Evolutionary conservation across 164 flowering plant genomes (phyloP), one percentile per base, ranked within the genome.

Genomic region (Magnolia kwangsiensis): DNA sequence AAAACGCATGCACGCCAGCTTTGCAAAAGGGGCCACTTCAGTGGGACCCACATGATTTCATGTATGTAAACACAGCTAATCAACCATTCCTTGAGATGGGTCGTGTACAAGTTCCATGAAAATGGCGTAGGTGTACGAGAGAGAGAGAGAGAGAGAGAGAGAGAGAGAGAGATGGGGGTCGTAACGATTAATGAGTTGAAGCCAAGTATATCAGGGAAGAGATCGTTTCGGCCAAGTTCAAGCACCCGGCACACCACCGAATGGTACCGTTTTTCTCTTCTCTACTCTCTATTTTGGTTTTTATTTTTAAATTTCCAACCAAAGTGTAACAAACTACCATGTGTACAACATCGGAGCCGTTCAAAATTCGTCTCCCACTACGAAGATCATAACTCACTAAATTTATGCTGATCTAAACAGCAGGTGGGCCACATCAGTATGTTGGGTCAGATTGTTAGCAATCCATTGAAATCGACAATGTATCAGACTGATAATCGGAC

Each of bases 171-270:
- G 67, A 95, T 95, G 79, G 98, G 97, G 63, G 92, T 93, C 49
- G 86, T 86, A 3, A 88, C 91, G 7, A 81, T 93, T 77, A 85
- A 81, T 69, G 98, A 93, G 73, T 76, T 92, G 87, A 93, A 95
- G 88, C 88, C 98, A 13, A 91, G 90, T 75, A 84, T 95, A n/a
- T 90, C 97, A 11, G 98, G 95, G 76, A 93, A 91, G 88, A 87
- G 94, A 72, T 70, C 87, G 0, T 90, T 91, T 83, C 89, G 96
- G 50, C 93, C 93, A 0, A 87, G 87, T 75, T 85, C 96, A 1
- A 92, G 93, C 72, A 79, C 90, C 19, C 87, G 94, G 71, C 96
- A 88, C 74, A 85, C 90, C 78, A 84, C 90, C 61, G 97, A 95
- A 84, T 95, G 98, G 98, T 95, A 90, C 61, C 6, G 45, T 37